Conservation (phyloP, 345 rosid species). For the Luvunga scandens region DNA sequence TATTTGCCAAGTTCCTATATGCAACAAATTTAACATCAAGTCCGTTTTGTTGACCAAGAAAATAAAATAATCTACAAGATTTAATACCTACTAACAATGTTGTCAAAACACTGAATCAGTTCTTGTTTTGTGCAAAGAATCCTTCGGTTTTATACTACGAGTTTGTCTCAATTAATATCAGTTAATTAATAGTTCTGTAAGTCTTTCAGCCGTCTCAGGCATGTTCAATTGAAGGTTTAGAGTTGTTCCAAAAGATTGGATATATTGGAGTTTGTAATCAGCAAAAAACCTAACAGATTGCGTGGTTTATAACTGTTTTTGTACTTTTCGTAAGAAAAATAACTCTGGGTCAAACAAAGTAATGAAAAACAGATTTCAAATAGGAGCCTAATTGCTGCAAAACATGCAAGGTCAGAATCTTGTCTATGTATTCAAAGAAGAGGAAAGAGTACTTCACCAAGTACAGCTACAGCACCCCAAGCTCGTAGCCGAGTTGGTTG, state of each 20-base stretch:
- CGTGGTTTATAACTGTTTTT: neutral
- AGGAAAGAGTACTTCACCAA: no score
- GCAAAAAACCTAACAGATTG: neutral
- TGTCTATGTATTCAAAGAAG: no score
- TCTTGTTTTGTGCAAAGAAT: neutral
- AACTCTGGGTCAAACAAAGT: no score
- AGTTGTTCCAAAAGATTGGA: neutral
- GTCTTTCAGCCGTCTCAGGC: neutral
- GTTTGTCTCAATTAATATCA: neutral
- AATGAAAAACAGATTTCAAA: no score
- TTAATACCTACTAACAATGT: neutral
- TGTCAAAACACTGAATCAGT: neutral
- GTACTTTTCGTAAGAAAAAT: neutral
- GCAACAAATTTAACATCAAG: neutral
- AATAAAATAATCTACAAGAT: neutral
- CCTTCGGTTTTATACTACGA: neutral
- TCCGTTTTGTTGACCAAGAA: neutral
- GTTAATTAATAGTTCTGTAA: neutral
- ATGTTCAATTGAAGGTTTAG: neutral
- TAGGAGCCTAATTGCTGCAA: no score
- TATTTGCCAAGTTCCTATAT: neutral
- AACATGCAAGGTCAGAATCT: no score
- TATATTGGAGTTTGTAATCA: neutral
- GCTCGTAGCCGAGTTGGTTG: no score
- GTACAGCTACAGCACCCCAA: no score